Percentiles rank a stretch among this genome's conserved stretches.
These are phyloP conservation scores for Magnaporthiopsis rhizophila DNA, from an alignment of 2,329 filamentous ascomycete species.

Conservation along the genomic window DNA sequence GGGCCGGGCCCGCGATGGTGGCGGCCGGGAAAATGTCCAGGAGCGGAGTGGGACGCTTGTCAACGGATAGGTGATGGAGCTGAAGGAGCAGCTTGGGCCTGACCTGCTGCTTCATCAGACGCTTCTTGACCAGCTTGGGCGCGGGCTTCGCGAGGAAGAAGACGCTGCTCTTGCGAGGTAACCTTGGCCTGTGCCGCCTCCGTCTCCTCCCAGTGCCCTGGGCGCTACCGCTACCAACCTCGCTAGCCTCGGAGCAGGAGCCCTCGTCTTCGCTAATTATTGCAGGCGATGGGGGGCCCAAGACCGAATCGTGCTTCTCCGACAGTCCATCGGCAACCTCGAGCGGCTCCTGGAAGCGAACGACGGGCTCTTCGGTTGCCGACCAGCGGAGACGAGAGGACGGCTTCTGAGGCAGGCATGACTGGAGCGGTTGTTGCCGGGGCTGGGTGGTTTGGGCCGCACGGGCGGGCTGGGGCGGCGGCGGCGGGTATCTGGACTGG, in stretches of 20 bases:
- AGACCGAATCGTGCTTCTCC: conserved; percentile 14
- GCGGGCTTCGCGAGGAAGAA: conserved; percentile 63
- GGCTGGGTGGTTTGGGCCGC: neutral
- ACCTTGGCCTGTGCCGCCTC: neutral
- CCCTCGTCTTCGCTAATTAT: conserved; percentile 42
- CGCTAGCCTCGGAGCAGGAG: conserved; percentile 38
- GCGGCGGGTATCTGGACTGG: conserved; percentile 1
- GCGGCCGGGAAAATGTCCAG: conserved; percentile 68
- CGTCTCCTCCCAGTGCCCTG: conserved; percentile 22
- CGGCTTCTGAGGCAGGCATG: conserved; percentile 1
- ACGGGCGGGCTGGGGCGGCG: neutral
- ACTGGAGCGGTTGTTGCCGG: conserved; percentile 1
- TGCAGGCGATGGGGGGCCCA: conserved; percentile 13
- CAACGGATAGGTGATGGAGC: conserved; percentile 56
- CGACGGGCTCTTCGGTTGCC: conserved; percentile 27
- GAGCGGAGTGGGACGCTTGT: conserved; percentile 55
- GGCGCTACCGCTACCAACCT: conserved; percentile 17
- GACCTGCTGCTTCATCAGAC: conserved; percentile 53
- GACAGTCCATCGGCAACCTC: conserved; percentile 14
- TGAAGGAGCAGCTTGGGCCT: conserved; percentile 64
- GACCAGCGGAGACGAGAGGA: neutral
- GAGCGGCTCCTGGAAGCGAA: conserved; percentile 36
- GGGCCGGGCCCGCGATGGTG: conserved; percentile 41
- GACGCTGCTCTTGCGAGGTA: conserved; percentile 47
- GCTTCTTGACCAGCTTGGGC: conserved; percentile 51